Percentiles rank a stretch among this genome's conserved stretches.
Evolutionary conservation across 495 filamentous ascomycete genomes (phyloP).

Genomic region (Hypoxylon fragiforme): DNA sequence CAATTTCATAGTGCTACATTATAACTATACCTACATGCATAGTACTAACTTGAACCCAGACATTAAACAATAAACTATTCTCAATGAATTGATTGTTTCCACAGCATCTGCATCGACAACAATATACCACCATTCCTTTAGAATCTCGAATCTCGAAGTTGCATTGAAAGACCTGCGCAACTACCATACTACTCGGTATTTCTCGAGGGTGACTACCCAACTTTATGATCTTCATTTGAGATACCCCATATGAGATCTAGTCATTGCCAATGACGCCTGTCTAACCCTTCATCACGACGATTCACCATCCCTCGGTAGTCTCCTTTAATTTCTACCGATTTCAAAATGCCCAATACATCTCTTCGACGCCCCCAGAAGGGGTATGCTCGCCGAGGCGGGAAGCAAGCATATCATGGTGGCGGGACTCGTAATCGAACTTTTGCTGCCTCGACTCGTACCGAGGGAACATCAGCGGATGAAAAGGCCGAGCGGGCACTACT

Average conservation of each 20-base stretch:
- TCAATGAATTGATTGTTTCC: constrained; percentile 3
- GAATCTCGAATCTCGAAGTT: too few relatives aligned
- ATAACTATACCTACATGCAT: too few relatives aligned
- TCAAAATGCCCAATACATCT: constrained; percentile 52
- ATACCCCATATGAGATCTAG: neutral
- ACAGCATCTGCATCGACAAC: too few relatives aligned
- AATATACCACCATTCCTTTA: too few relatives aligned
- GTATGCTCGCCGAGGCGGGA: constrained; percentile 55
- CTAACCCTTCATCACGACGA: neutral
- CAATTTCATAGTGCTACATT: too few relatives aligned
- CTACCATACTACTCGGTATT: too few relatives aligned
- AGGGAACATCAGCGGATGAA: constrained; percentile 82
- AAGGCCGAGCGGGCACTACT: constrained; percentile 82
- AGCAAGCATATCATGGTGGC: constrained; percentile 59
- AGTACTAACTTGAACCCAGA: too few relatives aligned
- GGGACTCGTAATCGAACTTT: constrained; percentile 64
- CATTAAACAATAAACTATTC: neutral
- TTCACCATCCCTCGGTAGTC: constrained; percentile 1
- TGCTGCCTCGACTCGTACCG: constrained; percentile 72
- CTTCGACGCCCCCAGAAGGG: constrained; percentile 54
- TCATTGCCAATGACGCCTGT: constrained; percentile 21
- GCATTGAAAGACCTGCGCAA: too few relatives aligned
- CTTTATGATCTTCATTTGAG: neutral
- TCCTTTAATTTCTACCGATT: neutral
- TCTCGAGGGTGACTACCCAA: too few relatives aligned